Conservation (phyloP, 306 rosid species). For the Acacia melanoxylon region DNA sequence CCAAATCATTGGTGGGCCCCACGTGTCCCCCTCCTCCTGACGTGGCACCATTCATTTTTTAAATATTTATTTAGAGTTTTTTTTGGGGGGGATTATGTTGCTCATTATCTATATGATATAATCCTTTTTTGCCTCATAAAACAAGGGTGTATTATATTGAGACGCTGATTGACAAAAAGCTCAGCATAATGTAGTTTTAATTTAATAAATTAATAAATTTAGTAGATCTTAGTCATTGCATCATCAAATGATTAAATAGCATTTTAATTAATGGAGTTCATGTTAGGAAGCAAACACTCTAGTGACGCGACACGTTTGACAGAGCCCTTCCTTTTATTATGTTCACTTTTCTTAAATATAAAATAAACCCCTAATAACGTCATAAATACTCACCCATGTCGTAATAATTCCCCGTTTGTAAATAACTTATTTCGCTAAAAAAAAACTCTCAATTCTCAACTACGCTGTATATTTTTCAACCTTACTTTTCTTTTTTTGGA, state of each 20-base stretch:
- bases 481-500: not conserved
- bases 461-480: not conserved
- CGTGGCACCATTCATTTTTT: conserved; percentile 36
- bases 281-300: not conserved
- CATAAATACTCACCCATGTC: conserved; percentile 6
- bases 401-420: conserved; percentile 15
- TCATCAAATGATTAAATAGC: conserved; percentile 20
- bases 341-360: not conserved
- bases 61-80: not conserved
- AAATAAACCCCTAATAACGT: not conserved
- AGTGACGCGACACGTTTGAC: not conserved
- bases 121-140: not conserved
- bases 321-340: not conserved
- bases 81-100: not conserved
- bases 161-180: conserved; percentile 41
- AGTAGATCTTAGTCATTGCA: conserved; percentile 17
- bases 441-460: not conserved
- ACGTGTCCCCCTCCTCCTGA: conserved; percentile 35
- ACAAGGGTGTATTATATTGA: not conserved
- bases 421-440: not conserved
- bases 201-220: not conserved
- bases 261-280: conserved; percentile 6
- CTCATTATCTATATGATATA: not conserved
- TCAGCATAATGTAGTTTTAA: conserved; percentile 33
- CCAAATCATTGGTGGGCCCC: conserved; percentile 74